Percentiles rank a stretch among this genome's conserved stretches.
These are phyloP conservation scores for Aspergillus chevalieri DNA, from an alignment of 2,329 filamentous ascomycete genomes.

Conservation along the genomic window DNA sequence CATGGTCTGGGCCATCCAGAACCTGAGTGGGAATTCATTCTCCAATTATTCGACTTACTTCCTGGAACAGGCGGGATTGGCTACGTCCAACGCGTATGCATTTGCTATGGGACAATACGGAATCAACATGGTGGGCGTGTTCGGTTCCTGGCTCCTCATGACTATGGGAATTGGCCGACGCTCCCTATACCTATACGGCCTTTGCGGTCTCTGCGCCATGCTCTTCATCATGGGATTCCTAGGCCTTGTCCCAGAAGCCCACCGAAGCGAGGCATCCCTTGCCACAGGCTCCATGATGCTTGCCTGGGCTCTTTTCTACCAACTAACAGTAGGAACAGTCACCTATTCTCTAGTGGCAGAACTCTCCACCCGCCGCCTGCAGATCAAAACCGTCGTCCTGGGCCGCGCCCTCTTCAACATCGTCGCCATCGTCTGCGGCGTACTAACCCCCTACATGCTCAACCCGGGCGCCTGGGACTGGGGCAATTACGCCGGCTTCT, in stretches of 20 bases:
- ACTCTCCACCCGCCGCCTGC: constrained; percentile 71
- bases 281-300: constrained; percentile 84
- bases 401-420: constrained; percentile 77
- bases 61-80: constrained; percentile 50
- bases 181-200: constrained; percentile 67
- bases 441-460: constrained; percentile 87
- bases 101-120: constrained; percentile 56
- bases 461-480: constrained; percentile 84
- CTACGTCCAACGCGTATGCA: constrained; percentile 45
- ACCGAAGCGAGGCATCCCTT: constrained; percentile 58
- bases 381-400: constrained; percentile 87
- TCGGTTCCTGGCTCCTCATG: constrained; percentile 78
- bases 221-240: constrained; percentile 79
- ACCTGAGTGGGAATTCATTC: constrained; percentile 58
- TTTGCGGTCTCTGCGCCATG: constrained; percentile 67
- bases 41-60: constrained; percentile 61
- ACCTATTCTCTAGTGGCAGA: constrained; percentile 86
- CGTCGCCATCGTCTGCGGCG: constrained; percentile 71
- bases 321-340: constrained; percentile 80
- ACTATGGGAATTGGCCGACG: constrained; percentile 67
- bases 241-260: constrained; percentile 59
- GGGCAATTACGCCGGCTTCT: constrained; percentile 81
- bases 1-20: constrained; percentile 61
- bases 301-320: constrained; percentile 74
- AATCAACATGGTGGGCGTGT: constrained; percentile 72